Conservation (phyloP, 2,329 filamentous ascomycete species). For the Blastomyces gilchristii region DNA sequence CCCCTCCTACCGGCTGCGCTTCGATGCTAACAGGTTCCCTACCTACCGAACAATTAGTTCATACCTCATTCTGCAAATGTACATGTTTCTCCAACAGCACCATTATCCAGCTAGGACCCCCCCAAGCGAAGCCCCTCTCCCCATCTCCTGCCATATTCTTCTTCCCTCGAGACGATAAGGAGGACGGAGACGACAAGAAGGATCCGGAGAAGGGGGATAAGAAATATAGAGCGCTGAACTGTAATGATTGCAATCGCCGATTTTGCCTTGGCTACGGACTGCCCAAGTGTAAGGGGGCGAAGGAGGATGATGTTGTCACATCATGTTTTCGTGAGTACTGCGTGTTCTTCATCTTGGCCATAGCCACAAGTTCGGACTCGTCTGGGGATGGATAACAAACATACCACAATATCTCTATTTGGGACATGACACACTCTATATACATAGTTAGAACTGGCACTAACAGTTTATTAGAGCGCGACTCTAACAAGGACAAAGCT, state of each 20-base stretch:
- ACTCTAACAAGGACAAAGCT: slow-evolving; percentile 56
- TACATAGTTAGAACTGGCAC: not conserved
- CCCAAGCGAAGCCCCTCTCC: slow-evolving; percentile 21
- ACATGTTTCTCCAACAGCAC: slow-evolving; percentile 58
- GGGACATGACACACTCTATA: not conserved
- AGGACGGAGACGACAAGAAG: slow-evolving; percentile 12
- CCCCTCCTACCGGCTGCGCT: not conserved
- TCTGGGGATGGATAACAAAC: not conserved
- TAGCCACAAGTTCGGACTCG: not conserved
- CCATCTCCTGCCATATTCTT: slow-evolving; percentile 10
- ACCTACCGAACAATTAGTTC: slow-evolving; percentile 20
- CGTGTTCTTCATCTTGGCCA: not conserved
- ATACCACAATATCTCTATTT: not conserved
- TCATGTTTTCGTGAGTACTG: slow-evolving; percentile 51
- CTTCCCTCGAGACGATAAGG: slow-evolving; percentile 14
- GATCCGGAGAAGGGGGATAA: slow-evolving; percentile 21
- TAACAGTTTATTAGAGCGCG: slow-evolving; percentile 40
- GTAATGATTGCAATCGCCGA: slow-evolving; percentile 57
- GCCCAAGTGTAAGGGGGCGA: slow-evolving; percentile 51
- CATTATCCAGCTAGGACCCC: slow-evolving; percentile 53
- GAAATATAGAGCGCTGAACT: slow-evolving; percentile 41
- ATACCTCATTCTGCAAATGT: slow-evolving; percentile 61
- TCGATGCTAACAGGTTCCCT: not conserved
- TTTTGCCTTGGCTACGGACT: slow-evolving; percentile 55
- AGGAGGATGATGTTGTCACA: slow-evolving; percentile 54